Base-by-base conservation (phyloP, 2,329 filamentous ascomycete species). In the Colletotrichum tofieldiae region DNA sequence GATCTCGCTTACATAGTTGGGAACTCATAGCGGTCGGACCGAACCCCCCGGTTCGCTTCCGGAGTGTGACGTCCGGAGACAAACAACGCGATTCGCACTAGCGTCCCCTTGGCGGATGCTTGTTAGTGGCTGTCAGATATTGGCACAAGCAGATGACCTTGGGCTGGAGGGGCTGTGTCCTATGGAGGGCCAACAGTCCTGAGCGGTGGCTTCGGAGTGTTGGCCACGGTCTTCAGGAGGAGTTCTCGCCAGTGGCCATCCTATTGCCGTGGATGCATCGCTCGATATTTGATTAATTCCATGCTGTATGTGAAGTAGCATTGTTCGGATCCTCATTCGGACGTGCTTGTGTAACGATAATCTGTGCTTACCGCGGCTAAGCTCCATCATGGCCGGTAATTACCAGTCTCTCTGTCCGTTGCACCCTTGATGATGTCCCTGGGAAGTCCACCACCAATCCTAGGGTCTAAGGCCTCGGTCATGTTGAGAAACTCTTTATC, bases 71-170 rank as follows among this genome's bases (percentile, higher is more conserved):
- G 29, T 55, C 32, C 55, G 47, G 23, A 7, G 43, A 37, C 54
- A 61, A 51, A 14, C 49, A 41, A 49, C 26, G n/a, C 29, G n/a
- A 49, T 66, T 18, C 4, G 62, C 23, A 26, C 55, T 71, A 65
- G 62, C 23, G 29, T 18, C 3, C 18, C 23, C 55, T 71, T 66
- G 67, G 63, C 54, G 16, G 32, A 47, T 55, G 62, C 62, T 61
- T 71, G 20, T 20, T 3, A 35, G 49, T 66, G 47, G 67, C 39
- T 55, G 62, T 66, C 32, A 55, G 39, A 71, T 32, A 60, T 51
- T 70, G 47, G 56, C 51, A 66, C 55, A 26, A 35, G 32, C 54
- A 58, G 12, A 58, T 58, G 54, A 58, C 35, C 54, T 39, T 7
- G 35, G 4, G 18, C 41, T 58, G 35, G 35, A 39, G 20, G 54